Conservation (phyloP, 106 monocot species). For the Dioscorea alata region DNA sequence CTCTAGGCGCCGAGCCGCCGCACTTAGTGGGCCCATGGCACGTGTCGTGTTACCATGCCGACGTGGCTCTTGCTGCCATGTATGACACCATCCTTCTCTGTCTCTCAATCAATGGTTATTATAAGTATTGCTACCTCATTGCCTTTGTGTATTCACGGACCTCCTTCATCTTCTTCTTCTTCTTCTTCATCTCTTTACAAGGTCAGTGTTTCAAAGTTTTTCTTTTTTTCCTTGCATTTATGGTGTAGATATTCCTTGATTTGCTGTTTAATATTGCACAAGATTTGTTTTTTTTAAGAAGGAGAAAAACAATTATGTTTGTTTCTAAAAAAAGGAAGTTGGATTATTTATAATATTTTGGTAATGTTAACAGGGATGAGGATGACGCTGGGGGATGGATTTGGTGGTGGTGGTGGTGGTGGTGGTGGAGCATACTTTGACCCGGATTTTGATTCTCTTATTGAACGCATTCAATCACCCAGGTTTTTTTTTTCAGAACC, state of each 20-base stretch:
- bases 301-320: no score
- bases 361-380: background rate
- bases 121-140: no score
- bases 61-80: background rate
- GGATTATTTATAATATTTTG: background rate
- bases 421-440: conserved; percentile 24
- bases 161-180: no score
- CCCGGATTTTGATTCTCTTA: conserved; percentile 22
- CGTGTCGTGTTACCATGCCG: background rate
- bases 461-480: conserved; percentile 18
- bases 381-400: background rate
- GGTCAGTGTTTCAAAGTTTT: no score
- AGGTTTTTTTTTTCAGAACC: conserved; percentile 8
- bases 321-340: no score
- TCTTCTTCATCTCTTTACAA: no score
- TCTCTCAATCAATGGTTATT: no score
- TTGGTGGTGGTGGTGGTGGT: background rate
- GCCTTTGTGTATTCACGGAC: no score
- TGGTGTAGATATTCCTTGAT: no score
- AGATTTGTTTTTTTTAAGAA: no score
- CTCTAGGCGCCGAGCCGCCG: background rate
- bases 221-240: no score
- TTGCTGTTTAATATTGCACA: no score
- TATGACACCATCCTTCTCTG: background rate
- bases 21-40: background rate